phyloP scores from a whole-genome alignment of 768 basidiomycete genomes.

The Amanita exitialis region DNA sequence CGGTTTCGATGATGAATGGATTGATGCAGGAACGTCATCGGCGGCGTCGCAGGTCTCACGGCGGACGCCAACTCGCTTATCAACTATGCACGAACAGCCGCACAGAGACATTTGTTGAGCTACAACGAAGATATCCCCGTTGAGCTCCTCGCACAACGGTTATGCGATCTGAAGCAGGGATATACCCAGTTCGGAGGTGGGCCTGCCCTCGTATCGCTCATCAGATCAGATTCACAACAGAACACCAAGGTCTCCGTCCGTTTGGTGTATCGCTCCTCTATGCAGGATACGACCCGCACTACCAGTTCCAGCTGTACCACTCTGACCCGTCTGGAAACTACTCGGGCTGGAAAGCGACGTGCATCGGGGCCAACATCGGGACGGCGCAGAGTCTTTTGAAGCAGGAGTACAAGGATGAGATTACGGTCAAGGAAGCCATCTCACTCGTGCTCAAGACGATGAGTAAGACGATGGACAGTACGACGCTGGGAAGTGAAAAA shows the following conservation, averaged over 20 bases:
- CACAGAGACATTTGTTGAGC: conserved; percentile 77
- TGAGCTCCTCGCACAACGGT: conserved; percentile 84
- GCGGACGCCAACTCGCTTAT: conserved; percentile 97
- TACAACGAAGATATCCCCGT: conserved; percentile 99
- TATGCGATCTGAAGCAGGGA: conserved; percentile 97
- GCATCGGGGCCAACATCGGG: conserved; percentile 96
- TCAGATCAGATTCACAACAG: background rate
- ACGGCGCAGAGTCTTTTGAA: conserved; percentile 92
- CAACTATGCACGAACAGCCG: conserved; percentile 86
- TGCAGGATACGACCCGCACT: conserved; percentile 93
- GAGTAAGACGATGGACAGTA: conserved; percentile 99
- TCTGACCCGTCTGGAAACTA: conserved; percentile 98
- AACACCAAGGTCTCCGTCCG: conserved; percentile 75
- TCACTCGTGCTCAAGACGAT: conserved; percentile 88
- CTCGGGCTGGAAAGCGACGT: conserved; percentile 97
- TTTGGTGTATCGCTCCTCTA: conserved; percentile 97
- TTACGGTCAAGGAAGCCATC: conserved; percentile 84
- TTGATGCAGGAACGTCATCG: conserved; percentile 75
- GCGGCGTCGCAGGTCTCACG: conserved; percentile 91
- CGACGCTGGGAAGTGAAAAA: conserved; percentile 93
- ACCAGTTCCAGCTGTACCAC: conserved; percentile 95
- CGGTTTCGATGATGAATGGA: background rate
- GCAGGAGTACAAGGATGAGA: conserved; percentile 97
- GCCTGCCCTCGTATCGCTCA: background rate
- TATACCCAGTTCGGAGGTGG: conserved; percentile 92